Evolutionary conservation across 202 grass and related monocot genomes (phyloP), one percentile per base, ranked within the genome.

Genomic region (Schoenoplectus tabernaemontani): DNA sequence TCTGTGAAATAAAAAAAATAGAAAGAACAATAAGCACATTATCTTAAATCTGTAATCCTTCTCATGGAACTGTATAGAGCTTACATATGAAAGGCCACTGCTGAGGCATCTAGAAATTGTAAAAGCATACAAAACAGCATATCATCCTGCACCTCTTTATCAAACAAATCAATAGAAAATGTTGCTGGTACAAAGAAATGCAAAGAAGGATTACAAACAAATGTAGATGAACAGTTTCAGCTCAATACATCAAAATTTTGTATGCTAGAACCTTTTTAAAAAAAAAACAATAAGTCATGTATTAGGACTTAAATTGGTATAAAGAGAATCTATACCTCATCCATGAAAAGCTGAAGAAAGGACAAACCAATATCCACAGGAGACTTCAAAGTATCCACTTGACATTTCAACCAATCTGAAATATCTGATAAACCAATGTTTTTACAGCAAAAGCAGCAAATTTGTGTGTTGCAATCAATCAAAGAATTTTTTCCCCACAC

Each of bases 341-440:
- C 95, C 79, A 98, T 84, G 85, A 81, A 94, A 51, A 98, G 75
- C 83, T 92, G 84, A 81, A 98, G 67, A 87, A 98, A 94, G 81
- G 80, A 94, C 68, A 89, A 60, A 57, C 78, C 82, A 83, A 92
- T 87, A 59, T 61, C 53, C 47, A 81, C 66, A 81, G 86, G 86
- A 81, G 82, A 92, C 80, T 94, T 82, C 36, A 69, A 82, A 73
- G 82, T 57, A 79, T 82, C 43, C 77, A 74, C 86, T 57, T 79
- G 66, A 57, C 84, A 87, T 38, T 85, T 85, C 84, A 98, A 87
- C 95, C 95, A 98, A 19, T 88, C 84, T 69, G 86, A 92, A 84
- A 95, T 83, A 80, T 94, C 86, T 60, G 85, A 85, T 53, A 86
- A 88, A 10, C 88, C 88, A 82, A 89, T 77, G 66, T 66, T 83